These are phyloP conservation scores for Pinus albicaulis DNA, from an alignment of 75 land plant genomes.

Conservation along the genomic window DNA sequence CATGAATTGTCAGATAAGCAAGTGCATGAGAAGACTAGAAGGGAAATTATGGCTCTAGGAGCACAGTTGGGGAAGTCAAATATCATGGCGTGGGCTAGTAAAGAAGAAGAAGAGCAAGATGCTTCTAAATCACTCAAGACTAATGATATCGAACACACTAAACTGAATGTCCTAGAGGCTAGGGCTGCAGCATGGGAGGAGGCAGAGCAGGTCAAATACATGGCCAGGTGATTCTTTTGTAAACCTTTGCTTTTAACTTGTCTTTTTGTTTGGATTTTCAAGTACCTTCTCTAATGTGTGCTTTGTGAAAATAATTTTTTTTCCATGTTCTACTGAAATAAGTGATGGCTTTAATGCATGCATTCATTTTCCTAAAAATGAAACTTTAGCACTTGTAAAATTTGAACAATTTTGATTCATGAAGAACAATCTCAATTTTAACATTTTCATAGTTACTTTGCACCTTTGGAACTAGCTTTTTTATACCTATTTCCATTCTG, in stretches of 20 bases:
- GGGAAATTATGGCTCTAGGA: conserved; percentile 14
- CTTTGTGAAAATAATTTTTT: not conserved
- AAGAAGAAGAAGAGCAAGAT: conserved; percentile 34
- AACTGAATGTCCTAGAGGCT: conserved; percentile 55
- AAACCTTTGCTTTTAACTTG: not conserved
- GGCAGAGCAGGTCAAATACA: conserved; percentile 82
- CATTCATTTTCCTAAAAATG: not conserved
- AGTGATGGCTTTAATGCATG: too few species aligned
- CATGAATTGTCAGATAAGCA: conserved; percentile 1
- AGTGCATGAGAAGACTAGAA: conserved; percentile 12
- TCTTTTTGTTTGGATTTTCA: not conserved
- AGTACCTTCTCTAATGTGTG: not conserved
- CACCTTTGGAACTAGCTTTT: not conserved
- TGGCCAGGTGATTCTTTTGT: conserved; percentile 59
- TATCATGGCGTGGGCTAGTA: conserved; percentile 15
- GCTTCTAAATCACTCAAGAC: too few species aligned
- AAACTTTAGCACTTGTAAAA: not conserved
- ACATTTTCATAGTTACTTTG: not conserved
- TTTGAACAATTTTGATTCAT: not conserved
- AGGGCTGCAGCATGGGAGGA: conserved; percentile 92
- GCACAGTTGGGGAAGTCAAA: conserved; percentile 26
- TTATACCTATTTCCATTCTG: not conserved
- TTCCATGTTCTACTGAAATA: not conserved
- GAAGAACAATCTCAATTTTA: not conserved
- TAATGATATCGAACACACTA: conserved; percentile 19